A percentile compares a stretch with the other conserved stretches of the same genome.
These are phyloP conservation scores for Epichloe baconii DNA, from an alignment of 2,329 filamentous ascomycete species.

Conservation along the genomic window DNA sequence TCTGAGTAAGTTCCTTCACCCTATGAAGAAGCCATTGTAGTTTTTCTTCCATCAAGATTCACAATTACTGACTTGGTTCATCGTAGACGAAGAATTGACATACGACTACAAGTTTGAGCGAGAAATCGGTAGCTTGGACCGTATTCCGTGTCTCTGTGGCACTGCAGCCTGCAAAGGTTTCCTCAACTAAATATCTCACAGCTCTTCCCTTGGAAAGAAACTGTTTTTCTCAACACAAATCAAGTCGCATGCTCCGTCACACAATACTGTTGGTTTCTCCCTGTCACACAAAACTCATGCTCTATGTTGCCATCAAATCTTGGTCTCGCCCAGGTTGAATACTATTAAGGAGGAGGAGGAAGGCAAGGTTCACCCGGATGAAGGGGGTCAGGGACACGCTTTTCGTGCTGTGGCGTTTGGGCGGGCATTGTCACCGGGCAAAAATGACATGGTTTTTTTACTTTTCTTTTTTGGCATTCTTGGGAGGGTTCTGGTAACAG, in stretches of 20 bases:
- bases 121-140: slow-evolving; percentile 85
- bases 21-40: background rate
- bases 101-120: slow-evolving; percentile 99
- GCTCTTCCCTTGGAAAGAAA: background rate
- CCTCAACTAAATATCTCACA: slow-evolving; percentile 59
- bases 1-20: slow-evolving; percentile 55
- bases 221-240: background rate
- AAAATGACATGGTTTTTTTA: background rate
- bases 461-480: background rate
- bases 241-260: background rate
- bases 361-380: background rate
- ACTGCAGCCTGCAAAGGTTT: slow-evolving; percentile 96
- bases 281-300: background rate
- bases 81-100: slow-evolving; percentile 87
- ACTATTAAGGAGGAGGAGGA: background rate
- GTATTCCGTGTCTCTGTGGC: slow-evolving; percentile 93
- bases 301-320: background rate
- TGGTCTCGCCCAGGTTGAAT: too few species aligned
- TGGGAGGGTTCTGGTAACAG: background rate
- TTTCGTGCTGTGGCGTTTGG: slow-evolving; percentile 5
- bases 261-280: background rate
- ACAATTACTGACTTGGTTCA: slow-evolving; percentile 13
- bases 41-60: background rate
- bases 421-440: slow-evolving; percentile 3
- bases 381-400: too few species aligned